These are phyloP conservation scores for Mallotus nudiflorus DNA, from an alignment of 345 rosid species.

Conservation along the genomic window DNA sequence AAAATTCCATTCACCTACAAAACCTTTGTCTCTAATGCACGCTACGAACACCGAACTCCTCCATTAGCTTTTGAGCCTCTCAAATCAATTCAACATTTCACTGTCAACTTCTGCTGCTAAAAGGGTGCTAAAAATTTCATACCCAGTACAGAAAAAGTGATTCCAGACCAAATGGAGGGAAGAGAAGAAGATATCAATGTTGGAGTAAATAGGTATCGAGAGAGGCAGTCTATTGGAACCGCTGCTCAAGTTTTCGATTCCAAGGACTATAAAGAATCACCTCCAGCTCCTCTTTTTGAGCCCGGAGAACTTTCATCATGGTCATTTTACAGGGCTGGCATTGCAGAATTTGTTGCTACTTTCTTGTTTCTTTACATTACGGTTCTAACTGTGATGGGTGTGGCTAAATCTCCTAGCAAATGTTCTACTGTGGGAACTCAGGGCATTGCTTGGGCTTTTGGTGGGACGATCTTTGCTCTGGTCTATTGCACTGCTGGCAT, in stretches of 20 bases:
- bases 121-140: not conserved
- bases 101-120: not conserved
- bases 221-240: constrained; percentile 23
- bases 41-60: constrained; percentile 22
- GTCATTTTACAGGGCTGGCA: constrained; percentile 26
- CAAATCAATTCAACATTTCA: constrained; percentile 15
- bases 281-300: constrained; percentile 23
- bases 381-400: constrained; percentile 23
- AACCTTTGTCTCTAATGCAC: constrained; percentile 18
- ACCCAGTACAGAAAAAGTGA: not conserved
- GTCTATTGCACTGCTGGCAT: constrained; percentile 27
- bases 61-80: not conserved
- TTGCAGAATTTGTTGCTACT: constrained; percentile 24
- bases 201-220: constrained; percentile 15
- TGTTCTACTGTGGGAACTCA: constrained; percentile 22
- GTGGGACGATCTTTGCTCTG: constrained; percentile 27
- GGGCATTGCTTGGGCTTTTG: constrained; percentile 29
- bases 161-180: constrained; percentile 10
- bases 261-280: constrained; percentile 21
- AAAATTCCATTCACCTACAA: not conserved
- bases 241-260: constrained; percentile 14
- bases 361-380: constrained; percentile 26
- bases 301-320: constrained; percentile 18
- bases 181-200: constrained; percentile 23
- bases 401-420: constrained; percentile 13